Conservation (phyloP, 225 moss, liverwort and hornwort genomes). For the Sphagnum contortum region DNA sequence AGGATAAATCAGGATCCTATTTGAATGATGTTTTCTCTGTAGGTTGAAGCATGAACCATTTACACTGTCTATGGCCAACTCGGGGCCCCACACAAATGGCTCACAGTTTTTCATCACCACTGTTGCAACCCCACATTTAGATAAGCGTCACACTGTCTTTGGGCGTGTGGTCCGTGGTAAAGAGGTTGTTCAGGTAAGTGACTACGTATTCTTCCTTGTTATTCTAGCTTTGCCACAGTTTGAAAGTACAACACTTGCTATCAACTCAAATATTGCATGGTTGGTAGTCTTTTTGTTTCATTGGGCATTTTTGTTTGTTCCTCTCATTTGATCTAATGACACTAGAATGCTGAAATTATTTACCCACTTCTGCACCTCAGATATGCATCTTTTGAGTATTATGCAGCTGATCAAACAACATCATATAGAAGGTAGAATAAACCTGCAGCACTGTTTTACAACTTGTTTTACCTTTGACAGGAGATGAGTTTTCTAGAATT, state of each 20-base stretch:
- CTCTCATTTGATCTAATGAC: too few relatives aligned
- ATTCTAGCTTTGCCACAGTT: neutral
- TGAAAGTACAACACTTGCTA: neutral
- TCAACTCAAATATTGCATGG: neutral
- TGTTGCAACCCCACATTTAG: slow-evolving; percentile 38
- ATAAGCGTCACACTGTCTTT: slow-evolving; percentile 52
- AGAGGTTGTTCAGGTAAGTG: slow-evolving; percentile 51
- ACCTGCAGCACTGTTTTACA: too few relatives aligned
- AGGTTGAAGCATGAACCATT: slow-evolving; percentile 63
- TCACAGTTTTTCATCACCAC: slow-evolving; percentile 84
- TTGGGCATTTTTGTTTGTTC: neutral
- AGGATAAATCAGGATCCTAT: too few relatives aligned
- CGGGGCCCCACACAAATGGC: slow-evolving; percentile 41
- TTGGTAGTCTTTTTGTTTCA: too few relatives aligned
- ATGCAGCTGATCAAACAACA: too few relatives aligned
- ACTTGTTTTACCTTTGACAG: too few relatives aligned
- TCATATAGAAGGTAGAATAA: too few relatives aligned
- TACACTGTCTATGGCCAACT: slow-evolving; percentile 71
- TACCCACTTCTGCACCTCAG: too few relatives aligned
- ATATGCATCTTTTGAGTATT: too few relatives aligned
- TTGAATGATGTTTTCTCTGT: slow-evolving; percentile 2
- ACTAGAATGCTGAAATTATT: too few relatives aligned
- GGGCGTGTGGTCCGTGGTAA: slow-evolving; percentile 54
- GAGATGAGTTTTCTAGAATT: too few relatives aligned
- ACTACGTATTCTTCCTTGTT: neutral